Evolutionary conservation across 345 rosid genomes (phyloP).

Genomic region (Sonneratia alba): DNA sequence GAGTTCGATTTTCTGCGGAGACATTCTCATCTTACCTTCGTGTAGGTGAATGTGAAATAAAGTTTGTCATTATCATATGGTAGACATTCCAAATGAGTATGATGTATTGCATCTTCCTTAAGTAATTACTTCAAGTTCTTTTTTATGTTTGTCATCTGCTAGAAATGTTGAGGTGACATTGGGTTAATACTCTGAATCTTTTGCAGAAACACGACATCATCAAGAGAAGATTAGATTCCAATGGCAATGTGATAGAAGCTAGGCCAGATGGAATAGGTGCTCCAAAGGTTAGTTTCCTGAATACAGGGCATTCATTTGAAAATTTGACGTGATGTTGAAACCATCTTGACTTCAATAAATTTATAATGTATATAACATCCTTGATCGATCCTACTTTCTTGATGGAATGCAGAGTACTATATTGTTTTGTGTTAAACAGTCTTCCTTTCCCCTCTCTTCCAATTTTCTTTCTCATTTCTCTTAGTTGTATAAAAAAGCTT

Average conservation of each 20-base stretch:
- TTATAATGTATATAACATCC: not conserved
- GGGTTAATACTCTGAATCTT: not conserved
- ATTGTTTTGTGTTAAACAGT: not conserved
- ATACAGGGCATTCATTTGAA: not conserved
- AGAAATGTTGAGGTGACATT: not conserved
- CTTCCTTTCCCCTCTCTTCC: not conserved
- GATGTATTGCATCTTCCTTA: not conserved
- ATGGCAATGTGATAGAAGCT: slow-evolving; percentile 69
- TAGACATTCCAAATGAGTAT: not conserved
- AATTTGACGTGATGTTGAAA: not conserved
- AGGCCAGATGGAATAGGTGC: slow-evolving; percentile 87
- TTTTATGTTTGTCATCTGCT: not conserved
- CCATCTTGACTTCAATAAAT: not conserved
- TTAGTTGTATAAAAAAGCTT: not conserved
- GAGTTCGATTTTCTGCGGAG: slow-evolving; percentile 11
- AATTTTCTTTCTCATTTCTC: not conserved
- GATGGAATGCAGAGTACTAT: not conserved
- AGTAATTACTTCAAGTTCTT: not conserved
- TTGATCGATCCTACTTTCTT: not conserved
- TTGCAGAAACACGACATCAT: slow-evolving; percentile 85
- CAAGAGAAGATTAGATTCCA: slow-evolving; percentile 68
- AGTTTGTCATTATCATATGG: not conserved
- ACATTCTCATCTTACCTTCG: not conserved
- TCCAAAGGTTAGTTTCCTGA: slow-evolving; percentile 54
- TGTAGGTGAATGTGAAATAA: too few species aligned